phyloP scores from a whole-genome alignment of 2,329 filamentous ascomycete species.

The Colletotrichum karsti region DNA sequence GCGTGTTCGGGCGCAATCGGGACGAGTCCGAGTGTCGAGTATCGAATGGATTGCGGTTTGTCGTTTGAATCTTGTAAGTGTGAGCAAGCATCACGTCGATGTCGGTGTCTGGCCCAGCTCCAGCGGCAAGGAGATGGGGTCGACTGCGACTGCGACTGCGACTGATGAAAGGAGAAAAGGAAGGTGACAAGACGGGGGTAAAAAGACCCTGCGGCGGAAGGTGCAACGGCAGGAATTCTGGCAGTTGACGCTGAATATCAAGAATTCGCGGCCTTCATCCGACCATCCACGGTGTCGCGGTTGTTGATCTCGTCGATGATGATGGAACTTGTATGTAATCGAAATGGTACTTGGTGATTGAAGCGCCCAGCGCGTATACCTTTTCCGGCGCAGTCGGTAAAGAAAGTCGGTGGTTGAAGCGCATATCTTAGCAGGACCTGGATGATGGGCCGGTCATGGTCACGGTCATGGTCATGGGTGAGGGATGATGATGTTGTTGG shows the following conservation, averaged over 20 bases:
- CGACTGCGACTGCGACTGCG: background rate
- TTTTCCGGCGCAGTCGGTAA: background rate
- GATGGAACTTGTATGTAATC: background rate
- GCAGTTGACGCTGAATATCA: background rate
- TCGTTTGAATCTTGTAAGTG: slow-evolving; percentile 1
- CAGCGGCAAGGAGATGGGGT: slow-evolving; percentile 2
- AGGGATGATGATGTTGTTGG: background rate
- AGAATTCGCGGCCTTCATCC: background rate
- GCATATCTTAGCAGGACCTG: background rate
- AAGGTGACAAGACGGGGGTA: background rate
- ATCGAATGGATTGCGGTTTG: background rate
- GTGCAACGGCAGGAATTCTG: background rate
- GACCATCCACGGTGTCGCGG: background rate
- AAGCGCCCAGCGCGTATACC: background rate
- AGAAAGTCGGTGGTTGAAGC: background rate
- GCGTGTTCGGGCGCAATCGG: slow-evolving; percentile 11
- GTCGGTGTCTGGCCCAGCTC: background rate
- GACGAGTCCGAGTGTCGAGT: background rate
- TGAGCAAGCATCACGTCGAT: background rate
- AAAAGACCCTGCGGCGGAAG: background rate
- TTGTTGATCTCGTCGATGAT: background rate
- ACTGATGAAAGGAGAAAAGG: background rate
- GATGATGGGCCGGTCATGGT: background rate
- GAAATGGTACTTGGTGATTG: background rate
- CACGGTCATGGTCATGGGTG: background rate